phyloP scores from a whole-genome alignment of 2,329 filamentous ascomycete genomes.

The Pseudogymnoascus sp. region DNA sequence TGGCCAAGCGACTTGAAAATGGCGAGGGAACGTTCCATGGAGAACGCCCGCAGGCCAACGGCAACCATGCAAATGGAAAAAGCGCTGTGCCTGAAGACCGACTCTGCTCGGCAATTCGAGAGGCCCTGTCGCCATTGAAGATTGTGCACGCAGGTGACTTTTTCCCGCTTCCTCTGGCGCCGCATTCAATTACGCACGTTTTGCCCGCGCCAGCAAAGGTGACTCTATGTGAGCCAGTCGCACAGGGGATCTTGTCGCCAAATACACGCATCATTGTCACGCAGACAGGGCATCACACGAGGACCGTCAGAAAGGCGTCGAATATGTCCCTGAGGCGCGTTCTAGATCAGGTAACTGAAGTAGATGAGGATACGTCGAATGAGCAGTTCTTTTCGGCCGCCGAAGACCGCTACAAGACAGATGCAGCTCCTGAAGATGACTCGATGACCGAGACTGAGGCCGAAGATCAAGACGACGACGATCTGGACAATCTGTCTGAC shows the following conservation, averaged over 20 bases:
- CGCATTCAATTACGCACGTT: constrained; percentile 81
- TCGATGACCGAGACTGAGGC: constrained; percentile 53
- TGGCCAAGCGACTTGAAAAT: constrained; percentile 71
- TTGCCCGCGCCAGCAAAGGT: constrained; percentile 80
- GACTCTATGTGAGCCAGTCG: constrained; percentile 87
- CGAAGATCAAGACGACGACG: constrained; percentile 55
- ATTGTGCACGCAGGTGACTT: constrained; percentile 81
- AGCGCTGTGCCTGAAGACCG: constrained; percentile 43
- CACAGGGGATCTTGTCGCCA: constrained; percentile 72
- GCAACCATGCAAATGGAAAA: constrained; percentile 30
- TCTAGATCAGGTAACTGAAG: constrained; percentile 51
- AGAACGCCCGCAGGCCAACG: constrained; percentile 44
- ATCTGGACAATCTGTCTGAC: constrained; percentile 72
- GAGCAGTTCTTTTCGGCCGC: constrained; percentile 91
- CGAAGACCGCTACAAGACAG: constrained; percentile 63
- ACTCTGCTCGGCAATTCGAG: constrained; percentile 59
- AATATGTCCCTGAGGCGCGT: constrained; percentile 42
- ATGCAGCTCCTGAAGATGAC: constrained; percentile 45
- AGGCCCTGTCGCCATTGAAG: constrained; percentile 63
- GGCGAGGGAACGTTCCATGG: constrained; percentile 76
- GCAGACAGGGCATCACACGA: constrained; percentile 49
- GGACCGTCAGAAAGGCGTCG: constrained; percentile 41
- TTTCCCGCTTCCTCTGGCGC: constrained; percentile 66
- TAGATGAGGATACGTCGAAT: constrained; percentile 74
- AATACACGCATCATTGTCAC: constrained; percentile 79